A percentile compares a stretch with the other conserved stretches of the same genome.
Conservation (phyloP, 2,329 filamentous ascomycete species). For the Plectosphaerella plurivora region DNA sequence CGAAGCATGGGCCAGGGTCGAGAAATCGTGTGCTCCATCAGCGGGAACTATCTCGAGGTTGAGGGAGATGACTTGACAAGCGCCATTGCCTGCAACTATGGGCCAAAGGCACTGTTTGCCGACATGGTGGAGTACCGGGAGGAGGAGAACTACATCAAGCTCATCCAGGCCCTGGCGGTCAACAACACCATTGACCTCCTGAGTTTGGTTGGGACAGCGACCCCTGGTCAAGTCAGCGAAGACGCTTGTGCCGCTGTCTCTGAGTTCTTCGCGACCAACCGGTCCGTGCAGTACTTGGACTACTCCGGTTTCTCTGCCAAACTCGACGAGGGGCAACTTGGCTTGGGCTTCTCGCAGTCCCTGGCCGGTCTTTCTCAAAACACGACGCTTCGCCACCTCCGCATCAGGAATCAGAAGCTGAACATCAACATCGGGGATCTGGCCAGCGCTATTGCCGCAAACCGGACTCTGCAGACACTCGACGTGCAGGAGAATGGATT, state of each 20-base stretch:
- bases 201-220: conserved; percentile 50
- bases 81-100: conserved; percentile 40
- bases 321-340: conserved; percentile 52
- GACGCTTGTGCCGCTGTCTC: conserved; percentile 44
- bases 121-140: conserved; percentile 54
- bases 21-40: conserved; percentile 44
- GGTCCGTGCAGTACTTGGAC: conserved; percentile 47
- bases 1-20: conserved; percentile 43
- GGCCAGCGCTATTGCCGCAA: conserved; percentile 43
- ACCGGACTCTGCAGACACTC: conserved; percentile 44
- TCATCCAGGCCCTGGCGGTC: conserved; percentile 44
- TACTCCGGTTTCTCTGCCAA: conserved; percentile 54
- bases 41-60: conserved; percentile 48
- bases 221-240: conserved; percentile 38
- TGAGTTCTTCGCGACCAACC: conserved; percentile 46
- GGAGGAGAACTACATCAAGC: conserved; percentile 45
- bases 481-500: conserved; percentile 53
- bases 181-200: conserved; percentile 47
- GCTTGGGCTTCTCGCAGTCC: conserved; percentile 46
- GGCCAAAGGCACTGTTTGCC: conserved; percentile 45
- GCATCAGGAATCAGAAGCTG: conserved; percentile 52
- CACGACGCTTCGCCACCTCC: conserved; percentile 41
- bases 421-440: conserved; percentile 49
- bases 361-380: conserved; percentile 43
- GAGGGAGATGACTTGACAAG: conserved; percentile 46